Percentiles rank a stretch among this genome's conserved stretches.
phyloP scores from a whole-genome alignment of 2,329 filamentous ascomycete genomes.

The Corinectria fuckeliana region DNA sequence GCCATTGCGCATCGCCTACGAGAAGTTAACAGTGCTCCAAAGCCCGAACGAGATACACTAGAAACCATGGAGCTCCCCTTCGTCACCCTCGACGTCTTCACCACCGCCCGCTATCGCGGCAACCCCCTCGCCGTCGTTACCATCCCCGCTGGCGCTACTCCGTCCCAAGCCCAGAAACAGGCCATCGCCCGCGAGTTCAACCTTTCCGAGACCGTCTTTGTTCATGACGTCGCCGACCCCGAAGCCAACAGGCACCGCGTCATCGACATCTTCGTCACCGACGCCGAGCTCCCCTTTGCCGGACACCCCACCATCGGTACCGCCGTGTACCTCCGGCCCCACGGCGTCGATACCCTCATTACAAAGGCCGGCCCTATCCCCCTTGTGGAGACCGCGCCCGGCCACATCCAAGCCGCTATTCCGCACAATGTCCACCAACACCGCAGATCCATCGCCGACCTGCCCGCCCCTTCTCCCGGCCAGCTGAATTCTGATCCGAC shows the following conservation, averaged over 20 bases:
- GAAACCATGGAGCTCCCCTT: conserved; percentile 52
- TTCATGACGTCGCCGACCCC: conserved; percentile 54
- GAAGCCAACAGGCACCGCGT: conserved; percentile 43
- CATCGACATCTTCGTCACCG: conserved; percentile 66
- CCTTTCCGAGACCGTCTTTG: conserved; percentile 68
- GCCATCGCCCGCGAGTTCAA: conserved; percentile 68
- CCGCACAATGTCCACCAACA: conserved; percentile 73
- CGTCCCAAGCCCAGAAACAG: conserved; percentile 61
- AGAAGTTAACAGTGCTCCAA: neutral
- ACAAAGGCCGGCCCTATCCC: conserved; percentile 65
- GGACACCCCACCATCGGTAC: conserved; percentile 68
- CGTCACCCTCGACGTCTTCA: conserved; percentile 65
- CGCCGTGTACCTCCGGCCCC: conserved; percentile 54
- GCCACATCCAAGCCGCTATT: conserved; percentile 65
- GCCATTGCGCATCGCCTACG: neutral
- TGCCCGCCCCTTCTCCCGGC: conserved; percentile 32
- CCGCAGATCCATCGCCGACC: conserved; percentile 45
- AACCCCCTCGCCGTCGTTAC: conserved; percentile 68
- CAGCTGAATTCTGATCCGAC: conserved; percentile 39
- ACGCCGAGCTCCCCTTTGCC: conserved; percentile 64
- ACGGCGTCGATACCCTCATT: conserved; percentile 51
- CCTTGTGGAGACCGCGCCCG: conserved; percentile 46
- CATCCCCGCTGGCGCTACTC: conserved; percentile 49
- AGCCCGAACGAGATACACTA: neutral
- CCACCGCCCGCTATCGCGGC: conserved; percentile 56